phyloP scores from a whole-genome alignment of 2,329 filamentous ascomycete genomes.

The Plenodomus tracheiphilus region DNA sequence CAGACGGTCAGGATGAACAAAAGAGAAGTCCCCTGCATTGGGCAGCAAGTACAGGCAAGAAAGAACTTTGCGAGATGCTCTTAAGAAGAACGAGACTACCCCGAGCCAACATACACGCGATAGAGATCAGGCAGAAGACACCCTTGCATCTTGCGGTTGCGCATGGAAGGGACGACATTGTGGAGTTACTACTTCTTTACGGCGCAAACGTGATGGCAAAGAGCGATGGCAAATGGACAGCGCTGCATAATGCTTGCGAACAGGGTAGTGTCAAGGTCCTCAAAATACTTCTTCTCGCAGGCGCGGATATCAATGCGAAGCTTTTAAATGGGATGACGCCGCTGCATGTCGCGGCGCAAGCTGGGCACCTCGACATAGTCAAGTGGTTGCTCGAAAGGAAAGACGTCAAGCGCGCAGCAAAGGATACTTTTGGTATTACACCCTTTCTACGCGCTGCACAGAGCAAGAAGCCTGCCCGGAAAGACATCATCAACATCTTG shows the following conservation, averaged over 20 bases:
- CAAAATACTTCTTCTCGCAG: conserved; percentile 30
- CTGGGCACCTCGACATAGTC: conserved; percentile 43
- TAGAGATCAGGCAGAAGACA: conserved; percentile 42
- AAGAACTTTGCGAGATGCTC: conserved; percentile 54
- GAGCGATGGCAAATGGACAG: conserved; percentile 41
- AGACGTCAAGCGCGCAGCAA: conserved; percentile 42
- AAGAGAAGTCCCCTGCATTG: conserved; percentile 60
- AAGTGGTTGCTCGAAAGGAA: conserved; percentile 40
- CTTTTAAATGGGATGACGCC: conserved; percentile 42
- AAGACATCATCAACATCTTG: conserved; percentile 47
- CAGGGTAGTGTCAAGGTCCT: conserved; percentile 39
- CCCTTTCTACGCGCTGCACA: conserved; percentile 49
- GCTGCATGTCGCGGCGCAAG: conserved; percentile 43
- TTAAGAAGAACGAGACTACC: conserved; percentile 37
- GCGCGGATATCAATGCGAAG: conserved; percentile 40
- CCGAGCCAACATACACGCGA: conserved; percentile 38
- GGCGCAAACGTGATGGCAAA: conserved; percentile 38
- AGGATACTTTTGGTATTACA: conserved; percentile 51
- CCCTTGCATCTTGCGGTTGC: conserved; percentile 40
- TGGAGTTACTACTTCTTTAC: conserved; percentile 35
- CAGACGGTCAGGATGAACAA: conserved; percentile 47
- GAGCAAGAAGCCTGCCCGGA: conserved; percentile 35
- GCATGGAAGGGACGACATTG: conserved; percentile 42
- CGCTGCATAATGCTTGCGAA: conserved; percentile 42
- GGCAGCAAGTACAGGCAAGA: conserved; percentile 61